These are phyloP conservation scores for Canariomyces notabilis DNA, from an alignment of 2,329 filamentous ascomycete species.

Conservation along the genomic window DNA sequence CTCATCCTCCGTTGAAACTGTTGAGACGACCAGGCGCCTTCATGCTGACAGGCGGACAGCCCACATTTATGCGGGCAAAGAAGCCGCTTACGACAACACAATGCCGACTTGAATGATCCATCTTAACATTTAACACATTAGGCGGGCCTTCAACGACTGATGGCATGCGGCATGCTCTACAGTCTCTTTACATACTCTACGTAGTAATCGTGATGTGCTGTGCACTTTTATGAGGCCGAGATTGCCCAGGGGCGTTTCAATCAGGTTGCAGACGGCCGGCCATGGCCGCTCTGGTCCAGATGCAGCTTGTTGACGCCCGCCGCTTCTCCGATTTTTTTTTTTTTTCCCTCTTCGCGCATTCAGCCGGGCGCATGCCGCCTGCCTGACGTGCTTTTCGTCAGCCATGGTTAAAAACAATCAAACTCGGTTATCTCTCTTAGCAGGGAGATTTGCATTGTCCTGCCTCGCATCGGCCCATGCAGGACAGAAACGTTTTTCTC, in stretches of 20 bases:
- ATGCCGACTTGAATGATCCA: neutral
- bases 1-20: neutral
- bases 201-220: no score
- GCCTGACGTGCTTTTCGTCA: constrained; percentile 5
- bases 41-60: neutral
- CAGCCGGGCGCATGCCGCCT: constrained; percentile 9
- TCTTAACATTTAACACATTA: neutral
- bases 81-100: neutral
- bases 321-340: no score
- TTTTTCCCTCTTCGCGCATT: constrained; percentile 11
- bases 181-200: no score
- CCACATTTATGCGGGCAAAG: neutral
- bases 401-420: neutral
- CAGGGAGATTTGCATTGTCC: neutral
- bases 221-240: constrained; percentile 8
- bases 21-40: neutral
- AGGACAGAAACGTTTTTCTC: constrained; percentile 1
- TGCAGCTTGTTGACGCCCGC: constrained; percentile 5
- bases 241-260: constrained; percentile 17
- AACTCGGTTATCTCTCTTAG: neutral
- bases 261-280: constrained; percentile 7
- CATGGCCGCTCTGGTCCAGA: constrained; percentile 3
- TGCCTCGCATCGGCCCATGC: neutral
- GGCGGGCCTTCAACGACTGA: neutral
- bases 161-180: neutral